Conservation (phyloP, 106 monocot species). For the Acanthochlamys bracteata region DNA sequence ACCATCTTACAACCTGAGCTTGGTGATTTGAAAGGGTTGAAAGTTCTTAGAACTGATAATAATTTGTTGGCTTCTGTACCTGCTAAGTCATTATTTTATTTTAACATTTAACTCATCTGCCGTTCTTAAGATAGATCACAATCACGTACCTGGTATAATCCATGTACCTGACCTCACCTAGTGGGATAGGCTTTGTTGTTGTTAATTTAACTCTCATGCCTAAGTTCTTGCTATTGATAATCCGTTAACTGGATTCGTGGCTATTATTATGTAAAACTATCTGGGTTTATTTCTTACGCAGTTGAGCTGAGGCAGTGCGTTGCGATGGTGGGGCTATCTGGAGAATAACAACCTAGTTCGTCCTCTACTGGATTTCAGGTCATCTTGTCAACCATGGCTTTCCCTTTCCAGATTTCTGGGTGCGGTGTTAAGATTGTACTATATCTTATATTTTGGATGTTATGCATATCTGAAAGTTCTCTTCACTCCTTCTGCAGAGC, state of each 20-base stretch:
- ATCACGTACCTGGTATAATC: no score
- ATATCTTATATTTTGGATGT: neutral
- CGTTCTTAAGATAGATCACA: no score
- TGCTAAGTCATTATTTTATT: slow-evolving; percentile 32
- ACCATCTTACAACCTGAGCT: slow-evolving; percentile 79
- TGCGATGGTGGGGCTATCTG: slow-evolving; percentile 70
- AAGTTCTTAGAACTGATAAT: slow-evolving; percentile 79
- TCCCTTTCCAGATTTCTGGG: neutral
- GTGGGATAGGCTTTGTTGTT: no score
- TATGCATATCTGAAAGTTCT: slow-evolving; percentile 28
- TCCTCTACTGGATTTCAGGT: slow-evolving; percentile 99
- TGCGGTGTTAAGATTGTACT: neutral
- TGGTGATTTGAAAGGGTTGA: slow-evolving; percentile 71
- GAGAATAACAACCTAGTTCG: slow-evolving; percentile 94
- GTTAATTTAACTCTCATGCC: slow-evolving; percentile 3
- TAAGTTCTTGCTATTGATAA: neutral
- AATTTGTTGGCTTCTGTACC: slow-evolving; percentile 87
- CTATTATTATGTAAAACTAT: neutral
- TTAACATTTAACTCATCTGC: slow-evolving; percentile 2
- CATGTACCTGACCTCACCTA: no score
- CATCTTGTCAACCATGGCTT: slow-evolving; percentile 22
- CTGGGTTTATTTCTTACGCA: slow-evolving; percentile 15
- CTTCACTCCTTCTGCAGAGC: slow-evolving; percentile 74
- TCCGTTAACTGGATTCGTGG: neutral
- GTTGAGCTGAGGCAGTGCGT: slow-evolving; percentile 94